A percentile compares a stretch with the other conserved stretches of the same genome.
phyloP scores from a whole-genome alignment of 1,284 basidiomycete species.

The Chondrostereum purpureum region DNA sequence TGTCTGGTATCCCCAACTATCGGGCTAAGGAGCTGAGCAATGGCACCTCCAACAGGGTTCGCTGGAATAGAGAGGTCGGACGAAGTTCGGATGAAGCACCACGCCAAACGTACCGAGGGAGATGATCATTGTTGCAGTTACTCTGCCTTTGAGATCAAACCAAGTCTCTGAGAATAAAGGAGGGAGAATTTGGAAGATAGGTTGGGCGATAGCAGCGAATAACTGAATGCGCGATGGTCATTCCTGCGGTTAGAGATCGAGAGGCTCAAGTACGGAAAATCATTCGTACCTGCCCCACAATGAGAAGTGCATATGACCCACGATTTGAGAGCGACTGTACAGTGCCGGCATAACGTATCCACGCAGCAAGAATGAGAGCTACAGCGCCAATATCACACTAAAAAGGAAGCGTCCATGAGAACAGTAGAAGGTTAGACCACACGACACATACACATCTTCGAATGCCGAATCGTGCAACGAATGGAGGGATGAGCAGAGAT shows the following conservation, averaged over 20 bases:
- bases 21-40: slow-evolving; percentile 68
- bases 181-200: slow-evolving; percentile 62
- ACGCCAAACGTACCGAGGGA: slow-evolving; percentile 47
- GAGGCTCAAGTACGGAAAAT: too few relatives aligned
- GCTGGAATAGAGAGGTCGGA: slow-evolving; percentile 28
- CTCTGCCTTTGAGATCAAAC: slow-evolving; percentile 69
- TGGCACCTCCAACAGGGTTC: slow-evolving; percentile 60
- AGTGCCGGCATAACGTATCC: slow-evolving; percentile 74
- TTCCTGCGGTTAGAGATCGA: slow-evolving; percentile 10
- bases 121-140: slow-evolving; percentile 74
- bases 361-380: slow-evolving; percentile 53
- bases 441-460: slow-evolving; percentile 43
- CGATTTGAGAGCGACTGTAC: slow-evolving; percentile 37
- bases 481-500: neutral
- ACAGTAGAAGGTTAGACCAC: neutral
- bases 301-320: slow-evolving; percentile 53
- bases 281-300: slow-evolving; percentile 56
- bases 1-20: slow-evolving; percentile 45
- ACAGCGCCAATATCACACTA: slow-evolving; percentile 51
- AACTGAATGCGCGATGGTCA: slow-evolving; percentile 22
- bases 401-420: slow-evolving; percentile 4
- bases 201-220: slow-evolving; percentile 49
- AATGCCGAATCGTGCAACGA: slow-evolving; percentile 44
- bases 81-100: slow-evolving; percentile 4
- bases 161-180: slow-evolving; percentile 72